Evolutionary conservation across 208 protist species (phyloP).

Genomic region (Crithidia mellificae): DNA sequence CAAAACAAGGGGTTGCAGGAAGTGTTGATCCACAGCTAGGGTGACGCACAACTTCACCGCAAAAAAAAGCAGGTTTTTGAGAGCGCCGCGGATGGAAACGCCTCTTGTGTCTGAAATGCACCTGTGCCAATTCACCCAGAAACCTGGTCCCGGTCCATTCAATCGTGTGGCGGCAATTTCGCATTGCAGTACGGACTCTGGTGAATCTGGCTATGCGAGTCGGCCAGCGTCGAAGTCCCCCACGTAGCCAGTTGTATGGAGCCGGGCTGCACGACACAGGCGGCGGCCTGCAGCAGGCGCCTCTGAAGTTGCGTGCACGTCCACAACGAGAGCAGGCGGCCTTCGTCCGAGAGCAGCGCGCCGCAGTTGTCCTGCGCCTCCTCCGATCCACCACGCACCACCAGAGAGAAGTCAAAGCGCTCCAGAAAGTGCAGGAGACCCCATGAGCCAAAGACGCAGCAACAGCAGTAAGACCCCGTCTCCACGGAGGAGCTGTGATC

Average conservation of each 20-base stretch:
- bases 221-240: conserved; percentile 26
- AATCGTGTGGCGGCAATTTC: too few relatives aligned
- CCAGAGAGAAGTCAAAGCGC: conserved; percentile 52
- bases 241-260: conserved; percentile 28
- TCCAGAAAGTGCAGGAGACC: conserved; percentile 57
- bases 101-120: too few relatives aligned
- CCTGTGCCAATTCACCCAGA: too few relatives aligned
- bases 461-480: conserved; percentile 32
- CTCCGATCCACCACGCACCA: conserved; percentile 51
- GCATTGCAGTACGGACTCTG: conserved; percentile 7
- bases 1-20: too few relatives aligned
- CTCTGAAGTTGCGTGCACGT: conserved; percentile 18
- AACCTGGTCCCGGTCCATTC: too few relatives aligned
- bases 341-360: conserved; percentile 24
- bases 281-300: conserved; percentile 19
- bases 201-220: conserved; percentile 15
- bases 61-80: too few relatives aligned
- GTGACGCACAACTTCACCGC: too few relatives aligned
- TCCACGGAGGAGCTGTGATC: conserved; percentile 5
- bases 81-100: too few relatives aligned
- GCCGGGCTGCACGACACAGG: conserved; percentile 21
- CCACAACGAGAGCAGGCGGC: conserved; percentile 23
- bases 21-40: too few relatives aligned
- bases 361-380: conserved; percentile 19
- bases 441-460: conserved; percentile 52